These are phyloP conservation scores for Xylogone sp. DNA, from an alignment of 2,329 filamentous ascomycete species.

Conservation along the genomic window DNA sequence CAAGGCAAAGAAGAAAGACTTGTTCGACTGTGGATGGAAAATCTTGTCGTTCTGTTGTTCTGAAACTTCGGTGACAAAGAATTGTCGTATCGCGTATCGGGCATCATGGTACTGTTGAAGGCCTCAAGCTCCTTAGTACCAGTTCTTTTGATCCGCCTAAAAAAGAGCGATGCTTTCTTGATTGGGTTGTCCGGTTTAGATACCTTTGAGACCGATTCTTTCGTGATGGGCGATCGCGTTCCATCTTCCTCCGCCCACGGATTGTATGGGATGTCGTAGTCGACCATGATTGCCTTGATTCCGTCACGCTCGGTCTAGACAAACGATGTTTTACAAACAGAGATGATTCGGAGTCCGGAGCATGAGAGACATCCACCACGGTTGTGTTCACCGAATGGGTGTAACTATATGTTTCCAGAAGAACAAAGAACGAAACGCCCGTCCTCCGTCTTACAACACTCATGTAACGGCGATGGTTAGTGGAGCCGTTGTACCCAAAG, in stretches of 20 bases:
- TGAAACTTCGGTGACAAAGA: not conserved
- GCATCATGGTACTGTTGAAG: not conserved
- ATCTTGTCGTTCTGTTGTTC: not conserved
- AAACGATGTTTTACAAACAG: not conserved
- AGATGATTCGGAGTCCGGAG: not conserved
- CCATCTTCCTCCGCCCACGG: not conserved
- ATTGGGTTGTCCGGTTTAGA: not conserved
- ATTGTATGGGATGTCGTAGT: not conserved
- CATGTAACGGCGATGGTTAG: not conserved
- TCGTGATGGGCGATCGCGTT: not conserved
- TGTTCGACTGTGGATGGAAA: not conserved
- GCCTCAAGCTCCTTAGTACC: not conserved
- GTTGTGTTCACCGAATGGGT: not conserved
- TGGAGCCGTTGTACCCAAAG: not conserved
- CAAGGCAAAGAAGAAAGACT: not conserved
- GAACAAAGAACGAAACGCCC: not conserved
- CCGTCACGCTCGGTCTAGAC: not conserved
- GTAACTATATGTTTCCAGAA: not conserved
- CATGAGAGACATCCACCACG: not conserved
- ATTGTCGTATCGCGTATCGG: not conserved
- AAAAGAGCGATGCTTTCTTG: not conserved
- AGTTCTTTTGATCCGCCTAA: not conserved
- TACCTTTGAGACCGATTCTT: not conserved
- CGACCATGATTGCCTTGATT: not conserved
- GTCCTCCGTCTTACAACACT: not conserved